Conservation (phyloP, 2,329 filamentous ascomycete species). For the Monosporascus sp. region DNA sequence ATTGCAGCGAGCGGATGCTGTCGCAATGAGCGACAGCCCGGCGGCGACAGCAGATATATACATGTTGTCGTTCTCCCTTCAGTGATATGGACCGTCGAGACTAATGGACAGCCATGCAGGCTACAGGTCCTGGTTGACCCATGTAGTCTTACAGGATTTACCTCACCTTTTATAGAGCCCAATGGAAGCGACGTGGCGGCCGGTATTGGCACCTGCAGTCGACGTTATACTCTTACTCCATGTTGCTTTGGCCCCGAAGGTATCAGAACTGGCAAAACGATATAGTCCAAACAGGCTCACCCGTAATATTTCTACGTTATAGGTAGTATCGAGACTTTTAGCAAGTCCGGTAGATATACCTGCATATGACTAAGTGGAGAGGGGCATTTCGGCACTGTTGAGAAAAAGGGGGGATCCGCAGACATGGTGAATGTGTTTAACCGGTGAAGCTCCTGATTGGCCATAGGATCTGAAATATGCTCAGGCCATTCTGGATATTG, state of each 20-base stretch:
- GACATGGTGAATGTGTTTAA: not conserved
- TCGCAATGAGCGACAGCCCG: not conserved
- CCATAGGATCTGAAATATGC: too few species aligned
- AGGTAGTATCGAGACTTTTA: not conserved
- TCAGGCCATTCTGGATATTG: too few species aligned
- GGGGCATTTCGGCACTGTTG: not conserved
- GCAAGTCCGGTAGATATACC: not conserved
- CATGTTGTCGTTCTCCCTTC: not conserved
- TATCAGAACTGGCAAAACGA: not conserved
- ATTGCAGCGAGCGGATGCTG: slow-evolving; percentile 11
- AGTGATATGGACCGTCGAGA: not conserved
- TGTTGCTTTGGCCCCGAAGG: not conserved
- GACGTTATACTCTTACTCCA: not conserved
- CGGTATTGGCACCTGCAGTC: too few species aligned
- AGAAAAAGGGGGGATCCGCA: not conserved
- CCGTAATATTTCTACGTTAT: not conserved
- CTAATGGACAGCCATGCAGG: not conserved
- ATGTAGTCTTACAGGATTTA: too few species aligned
- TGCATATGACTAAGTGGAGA: not conserved
- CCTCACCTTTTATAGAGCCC: too few species aligned
- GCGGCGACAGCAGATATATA: not conserved
- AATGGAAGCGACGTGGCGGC: too few species aligned
- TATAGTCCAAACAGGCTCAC: not conserved
- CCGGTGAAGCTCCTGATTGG: not conserved
- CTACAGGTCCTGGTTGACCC: too few species aligned